Conservation (phyloP, 2,329 filamentous ascomycete genomes). For the Drechslerella dactyloides region DNA sequence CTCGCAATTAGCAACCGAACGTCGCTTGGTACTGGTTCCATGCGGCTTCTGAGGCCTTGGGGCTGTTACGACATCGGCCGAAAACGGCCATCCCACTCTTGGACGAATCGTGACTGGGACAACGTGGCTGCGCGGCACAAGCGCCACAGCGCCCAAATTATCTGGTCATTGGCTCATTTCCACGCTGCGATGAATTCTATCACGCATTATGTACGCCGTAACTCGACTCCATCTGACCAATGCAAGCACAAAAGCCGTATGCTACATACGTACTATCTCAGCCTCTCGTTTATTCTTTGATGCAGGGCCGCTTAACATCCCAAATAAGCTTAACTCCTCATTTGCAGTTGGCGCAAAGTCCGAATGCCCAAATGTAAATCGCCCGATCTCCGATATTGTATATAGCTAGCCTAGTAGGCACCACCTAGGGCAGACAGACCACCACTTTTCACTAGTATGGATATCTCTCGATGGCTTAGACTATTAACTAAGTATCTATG, state of each 20-base stretch:
- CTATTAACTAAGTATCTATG: constrained; percentile 1
- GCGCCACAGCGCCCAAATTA: constrained; percentile 36
- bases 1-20: constrained; percentile 17
- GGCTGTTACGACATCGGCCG: constrained; percentile 4
- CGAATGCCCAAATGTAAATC: constrained; percentile 25
- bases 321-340: constrained; percentile 8
- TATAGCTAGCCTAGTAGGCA: constrained; percentile 1
- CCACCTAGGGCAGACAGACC: constrained; percentile 26
- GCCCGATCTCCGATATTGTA: constrained; percentile 30
- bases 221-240: constrained; percentile 15
- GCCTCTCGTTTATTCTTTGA: constrained; percentile 16
- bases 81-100: constrained; percentile 13
- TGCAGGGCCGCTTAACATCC: constrained; percentile 12
- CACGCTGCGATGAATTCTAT: constrained; percentile 43
- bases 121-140: constrained; percentile 22
- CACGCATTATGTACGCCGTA: constrained; percentile 23
- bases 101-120: neutral
- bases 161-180: constrained; percentile 41
- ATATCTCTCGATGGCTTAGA: neutral
- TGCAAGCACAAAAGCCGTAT: constrained; percentile 13
- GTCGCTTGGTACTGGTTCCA: constrained; percentile 14
- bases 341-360: constrained; percentile 1
- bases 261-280: constrained; percentile 13
- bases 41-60: constrained; percentile 14
- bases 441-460: neutral